Conservation (phyloP, 169 alveolate species). For the Plasmodium sp. region DNA sequence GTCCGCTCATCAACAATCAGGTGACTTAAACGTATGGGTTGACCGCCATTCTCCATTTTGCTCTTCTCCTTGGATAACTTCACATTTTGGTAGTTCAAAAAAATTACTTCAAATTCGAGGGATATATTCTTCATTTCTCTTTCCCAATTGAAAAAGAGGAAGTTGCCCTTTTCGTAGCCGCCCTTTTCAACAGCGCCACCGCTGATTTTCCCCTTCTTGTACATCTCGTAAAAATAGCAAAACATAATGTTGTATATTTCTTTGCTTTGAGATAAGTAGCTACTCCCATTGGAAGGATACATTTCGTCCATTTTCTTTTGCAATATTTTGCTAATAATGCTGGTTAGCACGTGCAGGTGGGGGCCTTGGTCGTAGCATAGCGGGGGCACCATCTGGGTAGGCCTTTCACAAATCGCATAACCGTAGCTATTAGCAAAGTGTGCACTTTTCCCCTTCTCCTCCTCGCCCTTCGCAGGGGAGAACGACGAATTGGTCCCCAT, state of each 20-base stretch:
- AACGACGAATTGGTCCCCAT: neutral
- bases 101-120: constrained; percentile 36
- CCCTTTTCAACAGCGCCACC: neutral
- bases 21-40: neutral
- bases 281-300: neutral
- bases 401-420: neutral
- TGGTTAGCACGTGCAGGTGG: constrained; percentile 20
- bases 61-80: constrained; percentile 12
- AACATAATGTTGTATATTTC: constrained; percentile 47
- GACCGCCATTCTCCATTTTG: neutral
- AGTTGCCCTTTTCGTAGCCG: neutral
- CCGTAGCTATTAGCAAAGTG: neutral
- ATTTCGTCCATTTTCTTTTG: constrained; percentile 33
- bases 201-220: neutral
- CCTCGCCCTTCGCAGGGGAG: neutral
- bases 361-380: neutral
- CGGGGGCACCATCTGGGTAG: neutral
- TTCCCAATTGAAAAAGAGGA: constrained; percentile 47
- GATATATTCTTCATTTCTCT: constrained; percentile 63
- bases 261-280: neutral
- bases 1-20: constrained; percentile 14
- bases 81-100: constrained; percentile 34
- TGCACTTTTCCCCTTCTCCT: neutral
- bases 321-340: constrained; percentile 21
- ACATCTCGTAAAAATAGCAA: constrained; percentile 31